Conservation (phyloP, 2,329 filamentous ascomycete genomes). For the Cladosporium sp. region DNA sequence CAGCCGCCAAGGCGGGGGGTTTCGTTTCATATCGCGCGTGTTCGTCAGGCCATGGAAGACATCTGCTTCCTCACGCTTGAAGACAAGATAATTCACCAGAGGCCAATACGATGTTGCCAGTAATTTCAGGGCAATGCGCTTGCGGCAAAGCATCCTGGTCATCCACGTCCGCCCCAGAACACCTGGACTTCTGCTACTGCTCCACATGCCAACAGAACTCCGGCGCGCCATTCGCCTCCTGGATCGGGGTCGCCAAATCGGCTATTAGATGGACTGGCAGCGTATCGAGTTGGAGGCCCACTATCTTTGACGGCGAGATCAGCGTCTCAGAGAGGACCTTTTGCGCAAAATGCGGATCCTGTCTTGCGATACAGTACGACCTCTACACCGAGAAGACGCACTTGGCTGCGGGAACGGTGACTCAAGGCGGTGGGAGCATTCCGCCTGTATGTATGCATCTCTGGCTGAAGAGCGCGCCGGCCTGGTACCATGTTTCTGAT, state of each 20-base stretch:
- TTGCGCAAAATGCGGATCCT: conserved; percentile 15
- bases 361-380: conserved; percentile 17
- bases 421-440: conserved; percentile 3
- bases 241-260: conserved; percentile 15
- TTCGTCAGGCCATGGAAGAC: not conserved
- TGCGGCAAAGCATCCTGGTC: conserved; percentile 15
- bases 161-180: conserved; percentile 7
- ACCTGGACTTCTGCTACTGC: conserved; percentile 21
- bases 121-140: conserved; percentile 12
- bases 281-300: conserved; percentile 9
- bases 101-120: not conserved
- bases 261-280: conserved; percentile 10
- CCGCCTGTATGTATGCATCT: conserved; percentile 14
- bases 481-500: conserved; percentile 16
- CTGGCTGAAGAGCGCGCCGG: conserved; percentile 12
- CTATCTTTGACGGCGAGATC: conserved; percentile 6
- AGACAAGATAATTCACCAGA: not conserved
- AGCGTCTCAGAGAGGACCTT: conserved; percentile 13
- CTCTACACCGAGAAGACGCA: conserved; percentile 17
- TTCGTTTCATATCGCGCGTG: not conserved
- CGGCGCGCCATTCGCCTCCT: conserved; percentile 18
- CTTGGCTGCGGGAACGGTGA: conserved; percentile 15
- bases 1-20: too few relatives aligned
- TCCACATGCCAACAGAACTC: conserved; percentile 19
- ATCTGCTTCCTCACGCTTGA: too few relatives aligned